phyloP scores from a whole-genome alignment of 805 yeast species.

The Candida corydali region DNA sequence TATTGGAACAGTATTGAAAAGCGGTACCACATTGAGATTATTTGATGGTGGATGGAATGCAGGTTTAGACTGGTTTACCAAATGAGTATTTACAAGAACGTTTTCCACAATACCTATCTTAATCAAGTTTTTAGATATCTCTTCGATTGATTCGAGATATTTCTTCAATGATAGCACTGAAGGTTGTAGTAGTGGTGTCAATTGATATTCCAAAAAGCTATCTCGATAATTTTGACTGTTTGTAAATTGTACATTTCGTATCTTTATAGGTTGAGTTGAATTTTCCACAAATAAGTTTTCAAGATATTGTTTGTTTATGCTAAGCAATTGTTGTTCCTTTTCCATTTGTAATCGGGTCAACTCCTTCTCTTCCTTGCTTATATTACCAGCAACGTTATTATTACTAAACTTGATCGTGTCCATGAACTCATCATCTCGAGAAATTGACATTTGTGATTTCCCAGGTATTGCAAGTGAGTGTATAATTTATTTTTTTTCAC shows the following conservation, averaged over 20 bases:
- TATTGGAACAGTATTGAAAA: constrained; percentile 45
- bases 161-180: constrained; percentile 32
- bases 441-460: constrained; percentile 3
- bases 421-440: constrained; percentile 17
- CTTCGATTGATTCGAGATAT: constrained; percentile 40
- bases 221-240: constrained; percentile 47
- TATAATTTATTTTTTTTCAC: neutral
- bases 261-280: constrained; percentile 36
- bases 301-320: constrained; percentile 30
- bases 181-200: constrained; percentile 43
- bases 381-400: constrained; percentile 6
- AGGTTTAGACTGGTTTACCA: constrained; percentile 11
- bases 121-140: constrained; percentile 38
- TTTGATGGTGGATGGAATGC: constrained; percentile 6
- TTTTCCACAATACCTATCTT: constrained; percentile 42
- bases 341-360: constrained; percentile 20
- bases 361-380: constrained; percentile 21
- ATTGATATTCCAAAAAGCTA: constrained; percentile 42
- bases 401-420: constrained; percentile 10
- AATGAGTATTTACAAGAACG: constrained; percentile 30
- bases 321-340: constrained; percentile 27
- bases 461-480: too few species aligned
- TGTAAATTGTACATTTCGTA: constrained; percentile 43
- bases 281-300: constrained; percentile 30
- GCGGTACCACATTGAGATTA: constrained; percentile 29